phyloP scores from a whole-genome alignment of 2,329 filamentous ascomycete species.

The Penicillium sp. region DNA sequence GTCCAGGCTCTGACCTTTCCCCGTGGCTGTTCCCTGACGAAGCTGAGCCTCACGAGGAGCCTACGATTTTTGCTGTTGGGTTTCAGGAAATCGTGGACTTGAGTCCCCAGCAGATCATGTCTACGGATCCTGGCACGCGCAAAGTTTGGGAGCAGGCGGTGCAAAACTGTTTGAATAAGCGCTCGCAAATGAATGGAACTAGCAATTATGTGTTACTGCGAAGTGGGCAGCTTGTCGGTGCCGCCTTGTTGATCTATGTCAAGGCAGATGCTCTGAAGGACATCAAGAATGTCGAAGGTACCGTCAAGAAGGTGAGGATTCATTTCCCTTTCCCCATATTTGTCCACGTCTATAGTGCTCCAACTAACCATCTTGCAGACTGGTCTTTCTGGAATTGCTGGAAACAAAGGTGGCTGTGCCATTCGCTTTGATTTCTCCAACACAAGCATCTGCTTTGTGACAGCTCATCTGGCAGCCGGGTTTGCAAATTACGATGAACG shows the following conservation, averaged over 20 bases:
- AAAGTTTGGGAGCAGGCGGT: slow-evolving; percentile 86
- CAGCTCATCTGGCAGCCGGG: slow-evolving; percentile 91
- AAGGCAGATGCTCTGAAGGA: slow-evolving; percentile 74
- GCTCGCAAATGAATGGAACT: slow-evolving; percentile 66
- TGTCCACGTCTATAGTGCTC: too few species aligned
- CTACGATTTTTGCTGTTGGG: slow-evolving; percentile 85
- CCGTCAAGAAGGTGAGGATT: slow-evolving; percentile 74
- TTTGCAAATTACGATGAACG: slow-evolving; percentile 97
- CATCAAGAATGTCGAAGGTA: slow-evolving; percentile 97
- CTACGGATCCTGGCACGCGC: slow-evolving; percentile 85
- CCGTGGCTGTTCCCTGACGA: slow-evolving; percentile 76
- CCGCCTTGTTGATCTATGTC: slow-evolving; percentile 89
- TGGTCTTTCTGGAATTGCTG: slow-evolving; percentile 94
- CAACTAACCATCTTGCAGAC: slow-evolving; percentile 54
- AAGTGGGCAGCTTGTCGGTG: slow-evolving; percentile 92
- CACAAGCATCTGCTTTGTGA: slow-evolving; percentile 92
- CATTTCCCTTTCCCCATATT: background rate
- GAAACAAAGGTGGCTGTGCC: slow-evolving; percentile 96
- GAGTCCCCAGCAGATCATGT: slow-evolving; percentile 98
- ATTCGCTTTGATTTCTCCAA: slow-evolving; percentile 95
- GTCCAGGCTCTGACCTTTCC: slow-evolving; percentile 77
- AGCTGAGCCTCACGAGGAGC: slow-evolving; percentile 62
- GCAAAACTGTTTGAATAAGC: slow-evolving; percentile 73
- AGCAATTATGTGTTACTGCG: slow-evolving; percentile 87
- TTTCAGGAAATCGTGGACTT: slow-evolving; percentile 99